A percentile compares a stretch with the other conserved stretches of the same genome.
These are phyloP conservation scores for Xylariaceae sp. DNA, from an alignment of 2,329 filamentous ascomycete species.

Conservation along the genomic window DNA sequence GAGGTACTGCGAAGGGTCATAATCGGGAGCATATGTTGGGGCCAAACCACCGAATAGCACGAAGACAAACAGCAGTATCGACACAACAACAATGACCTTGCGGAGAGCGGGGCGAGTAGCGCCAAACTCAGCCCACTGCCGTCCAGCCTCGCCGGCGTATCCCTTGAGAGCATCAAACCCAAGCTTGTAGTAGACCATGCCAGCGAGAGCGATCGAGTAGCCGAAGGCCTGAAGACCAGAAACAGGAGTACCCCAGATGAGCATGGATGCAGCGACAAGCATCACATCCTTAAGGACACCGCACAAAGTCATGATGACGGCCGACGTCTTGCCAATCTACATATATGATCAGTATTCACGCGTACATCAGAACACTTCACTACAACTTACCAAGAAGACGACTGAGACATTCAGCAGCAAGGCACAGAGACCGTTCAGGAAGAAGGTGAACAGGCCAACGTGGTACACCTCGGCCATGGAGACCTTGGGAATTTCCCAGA, in stretches of 20 bases:
- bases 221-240: constrained; percentile 79
- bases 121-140: constrained; percentile 86
- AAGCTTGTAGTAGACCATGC: constrained; percentile 86
- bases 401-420: constrained; percentile 85
- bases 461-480: constrained; percentile 70
- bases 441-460: constrained; percentile 72
- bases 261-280: constrained; percentile 76
- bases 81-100: constrained; percentile 72
- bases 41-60: constrained; percentile 70
- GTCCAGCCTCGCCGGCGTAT: constrained; percentile 70
- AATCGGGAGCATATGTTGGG: constrained; percentile 60
- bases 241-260: constrained; percentile 79
- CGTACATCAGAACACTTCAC: not conserved
- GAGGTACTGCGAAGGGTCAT: constrained; percentile 54
- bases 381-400: constrained; percentile 74
- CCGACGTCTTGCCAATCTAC: constrained; percentile 85
- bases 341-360: constrained; percentile 32
- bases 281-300: constrained; percentile 89
- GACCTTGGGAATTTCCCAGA: constrained; percentile 73
- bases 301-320: constrained; percentile 82
- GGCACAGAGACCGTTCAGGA: constrained; percentile 76
- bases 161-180: constrained; percentile 82
- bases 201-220: constrained; percentile 76
- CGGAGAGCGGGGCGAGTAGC: constrained; percentile 74
- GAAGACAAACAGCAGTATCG: constrained; percentile 66